Evolutionary conservation across 148 eudicot species (phyloP).

Genomic region (Amaranthus cruentus): DNA sequence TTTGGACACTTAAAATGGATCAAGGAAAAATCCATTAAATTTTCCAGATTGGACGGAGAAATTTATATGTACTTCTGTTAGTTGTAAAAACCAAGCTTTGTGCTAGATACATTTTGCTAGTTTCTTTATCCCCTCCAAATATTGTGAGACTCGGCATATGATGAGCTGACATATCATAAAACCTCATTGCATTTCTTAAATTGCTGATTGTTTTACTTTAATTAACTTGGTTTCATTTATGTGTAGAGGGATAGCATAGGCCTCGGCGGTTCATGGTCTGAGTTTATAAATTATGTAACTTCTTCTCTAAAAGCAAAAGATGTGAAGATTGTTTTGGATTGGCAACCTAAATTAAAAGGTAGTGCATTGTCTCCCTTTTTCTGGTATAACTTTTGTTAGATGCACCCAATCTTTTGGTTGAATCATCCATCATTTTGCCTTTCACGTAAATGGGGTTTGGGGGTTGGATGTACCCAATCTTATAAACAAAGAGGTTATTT

Average conservation of each 20-base stretch:
- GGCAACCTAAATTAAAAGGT: constrained; percentile 52
- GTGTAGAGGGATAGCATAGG: constrained; percentile 75
- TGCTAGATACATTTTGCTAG: neutral
- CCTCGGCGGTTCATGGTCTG: constrained; percentile 78
- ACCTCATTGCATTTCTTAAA: neutral
- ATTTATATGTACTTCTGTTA: neutral
- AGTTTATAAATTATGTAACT: constrained; percentile 61
- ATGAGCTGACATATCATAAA: neutral
- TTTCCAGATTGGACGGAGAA: neutral
- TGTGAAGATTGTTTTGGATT: constrained; percentile 66
- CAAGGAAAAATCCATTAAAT: neutral
- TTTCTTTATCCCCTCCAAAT: neutral
- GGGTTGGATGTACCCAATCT: too few species aligned
- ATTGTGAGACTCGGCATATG: neutral
- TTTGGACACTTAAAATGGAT: neutral
- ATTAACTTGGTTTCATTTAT: constrained; percentile 9
- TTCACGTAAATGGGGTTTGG: too few species aligned
- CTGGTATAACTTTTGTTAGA: neutral
- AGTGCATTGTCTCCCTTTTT: constrained; percentile 9
- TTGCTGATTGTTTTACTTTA: neutral
- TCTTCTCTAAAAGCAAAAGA: constrained; percentile 65
- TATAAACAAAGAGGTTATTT: too few species aligned
- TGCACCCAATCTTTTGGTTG: neutral
- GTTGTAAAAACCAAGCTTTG: neutral
- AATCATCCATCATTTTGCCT: neutral